Evolutionary conservation across 179 eudicot genomes (phyloP).

Genomic region (Drosera spatulata): DNA sequence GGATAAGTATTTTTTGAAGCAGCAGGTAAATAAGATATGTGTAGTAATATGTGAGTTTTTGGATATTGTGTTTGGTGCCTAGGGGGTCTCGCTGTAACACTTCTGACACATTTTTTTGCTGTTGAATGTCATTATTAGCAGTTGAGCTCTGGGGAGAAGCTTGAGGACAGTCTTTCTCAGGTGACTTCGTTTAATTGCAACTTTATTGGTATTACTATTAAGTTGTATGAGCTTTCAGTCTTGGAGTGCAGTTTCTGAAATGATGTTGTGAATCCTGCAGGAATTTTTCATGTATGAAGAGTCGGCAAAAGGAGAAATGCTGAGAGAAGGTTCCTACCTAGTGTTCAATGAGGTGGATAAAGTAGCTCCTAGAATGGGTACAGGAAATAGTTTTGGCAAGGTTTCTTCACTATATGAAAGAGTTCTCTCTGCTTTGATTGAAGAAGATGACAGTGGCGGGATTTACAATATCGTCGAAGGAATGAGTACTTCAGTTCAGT

Average conservation of each 20-base stretch:
- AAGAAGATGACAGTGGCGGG: conserved; percentile 76
- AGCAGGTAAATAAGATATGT: conserved; percentile 41
- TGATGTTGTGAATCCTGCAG: conserved; percentile 16
- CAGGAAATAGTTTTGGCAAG: conserved; percentile 29
- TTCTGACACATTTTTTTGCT: conserved; percentile 1
- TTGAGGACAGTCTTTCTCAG: conserved; percentile 29
- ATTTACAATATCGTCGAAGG: conserved; percentile 44
- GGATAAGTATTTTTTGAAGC: conserved; percentile 42
- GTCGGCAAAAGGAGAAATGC: conserved; percentile 10
- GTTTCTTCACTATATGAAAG: conserved; percentile 67
- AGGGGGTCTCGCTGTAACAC: not conserved
- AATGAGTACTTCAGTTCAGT: conserved; percentile 33
- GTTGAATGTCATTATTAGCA: conserved; percentile 8
- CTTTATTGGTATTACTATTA: conserved; percentile 21
- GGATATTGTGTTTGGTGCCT: too few relatives aligned
- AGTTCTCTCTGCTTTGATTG: conserved; percentile 79
- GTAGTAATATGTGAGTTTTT: too few relatives aligned
- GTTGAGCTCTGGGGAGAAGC: conserved; percentile 52
- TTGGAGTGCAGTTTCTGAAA: conserved; percentile 1
- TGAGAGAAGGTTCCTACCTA: conserved; percentile 8
- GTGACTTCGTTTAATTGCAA: conserved; percentile 21
- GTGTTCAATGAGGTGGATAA: conserved; percentile 16
- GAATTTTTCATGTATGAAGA: conserved; percentile 20
- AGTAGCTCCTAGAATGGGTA: conserved; percentile 21
- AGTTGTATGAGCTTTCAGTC: conserved; percentile 1